Percentiles rank a stretch among this genome's conserved stretches.
Conservation (phyloP, 2,329 filamentous ascomycete species). For the Verticillium nubilum region DNA sequence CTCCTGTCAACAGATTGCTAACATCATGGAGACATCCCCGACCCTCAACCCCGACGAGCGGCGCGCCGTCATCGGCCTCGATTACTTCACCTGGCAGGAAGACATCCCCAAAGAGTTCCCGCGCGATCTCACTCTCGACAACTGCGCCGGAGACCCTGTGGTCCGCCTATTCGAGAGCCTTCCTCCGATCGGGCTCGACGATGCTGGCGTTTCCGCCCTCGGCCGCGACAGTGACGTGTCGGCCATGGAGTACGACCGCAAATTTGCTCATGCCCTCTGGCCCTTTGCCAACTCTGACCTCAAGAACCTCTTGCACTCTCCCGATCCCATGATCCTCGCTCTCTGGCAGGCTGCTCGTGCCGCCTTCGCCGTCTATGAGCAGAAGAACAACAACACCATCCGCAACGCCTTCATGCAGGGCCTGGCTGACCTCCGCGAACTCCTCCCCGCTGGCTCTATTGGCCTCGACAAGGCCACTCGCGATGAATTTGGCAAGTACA, state of each 20-base stretch:
- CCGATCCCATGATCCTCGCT: neutral
- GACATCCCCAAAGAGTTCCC: conserved; percentile 3
- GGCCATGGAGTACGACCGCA: neutral
- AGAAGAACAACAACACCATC: conserved; percentile 1
- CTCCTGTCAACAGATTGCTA: neutral
- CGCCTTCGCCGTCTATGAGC: conserved; percentile 7
- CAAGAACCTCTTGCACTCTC: neutral
- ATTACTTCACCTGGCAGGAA: conserved; percentile 8
- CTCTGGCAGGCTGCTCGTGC: conserved; percentile 8
- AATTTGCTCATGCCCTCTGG: conserved; percentile 8
- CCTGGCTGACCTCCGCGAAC: conserved; percentile 2
- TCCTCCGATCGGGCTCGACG: neutral
- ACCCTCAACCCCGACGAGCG: neutral
- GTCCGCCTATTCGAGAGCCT: conserved; percentile 4
- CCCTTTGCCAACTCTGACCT: conserved; percentile 9
- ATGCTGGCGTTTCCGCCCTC: neutral
- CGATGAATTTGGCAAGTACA: neutral
- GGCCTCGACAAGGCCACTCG: neutral
- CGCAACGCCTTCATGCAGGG: conserved; percentile 9
- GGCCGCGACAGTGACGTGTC: neutral
- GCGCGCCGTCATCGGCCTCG: neutral
- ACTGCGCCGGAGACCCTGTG: conserved; percentile 5
- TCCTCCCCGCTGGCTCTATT: neutral
- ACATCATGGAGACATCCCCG: neutral
- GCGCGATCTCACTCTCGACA: conserved; percentile 5